Evolutionary conservation across 73 alveolate species (phyloP), one percentile per base, ranked within the genome.

Genomic region (Urostyla sp.): DNA sequence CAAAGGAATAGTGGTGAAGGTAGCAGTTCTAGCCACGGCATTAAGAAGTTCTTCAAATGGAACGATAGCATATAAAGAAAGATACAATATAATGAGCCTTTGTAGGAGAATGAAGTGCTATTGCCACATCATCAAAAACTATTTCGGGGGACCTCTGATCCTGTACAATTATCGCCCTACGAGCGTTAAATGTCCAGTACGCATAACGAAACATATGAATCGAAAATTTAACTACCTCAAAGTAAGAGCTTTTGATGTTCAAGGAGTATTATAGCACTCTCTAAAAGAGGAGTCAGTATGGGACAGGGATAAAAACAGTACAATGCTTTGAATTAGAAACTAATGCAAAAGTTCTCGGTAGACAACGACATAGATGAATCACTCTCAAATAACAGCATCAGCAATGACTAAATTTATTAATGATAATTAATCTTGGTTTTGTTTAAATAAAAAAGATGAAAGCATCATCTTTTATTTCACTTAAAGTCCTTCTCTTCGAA

Each of bases 211-310:
- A 21, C 44, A 7, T 27, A 44, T 5, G 79, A 63, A 28, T 43
- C 37, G 45, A 63, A 48, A 30, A 63, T 63, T 8, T 48, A 63
- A 40, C 40, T 63, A 5, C 79, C 79, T 38, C 31, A 63, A 63
- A 63, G 79, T 63, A 63, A 63, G 60, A n/a, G 10, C 21, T 21
- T 1, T 8, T 43, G 20, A 27, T 38, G 40, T 27, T 15, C 4
- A 38, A 20, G 13, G 31, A 63, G 79, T 34, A n/a, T 43, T 63
- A 3, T 20, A 63, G 58, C 79, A 1, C 44, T 63, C 18, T 43
- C 44, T 57, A 63, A 63, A 32, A 63, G 79, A 63, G 79, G 79
- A 40, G 79, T 63, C 15, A 63, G 79, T 31, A 63, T 63, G 79
- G 79, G 79, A 1, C 26, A 18, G 24, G 79, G 61, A 20, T 24